Evolutionary conservation across 2,329 filamentous ascomycete genomes (phyloP), one percentile per base, ranked within the genome.

Genomic region (Teratosphaeria gauchensis): DNA sequence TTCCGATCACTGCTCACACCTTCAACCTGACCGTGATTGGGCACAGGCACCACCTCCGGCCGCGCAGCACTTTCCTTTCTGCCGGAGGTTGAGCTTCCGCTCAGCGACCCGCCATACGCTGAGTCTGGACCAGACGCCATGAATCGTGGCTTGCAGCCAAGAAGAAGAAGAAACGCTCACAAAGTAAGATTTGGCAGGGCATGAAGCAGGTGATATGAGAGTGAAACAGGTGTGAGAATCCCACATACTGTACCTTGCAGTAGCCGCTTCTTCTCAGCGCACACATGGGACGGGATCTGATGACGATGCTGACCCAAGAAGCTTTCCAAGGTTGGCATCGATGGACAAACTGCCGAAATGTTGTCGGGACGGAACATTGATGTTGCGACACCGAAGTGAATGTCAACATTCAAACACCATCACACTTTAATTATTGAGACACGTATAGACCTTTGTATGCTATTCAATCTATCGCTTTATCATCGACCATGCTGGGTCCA

Each of bases 21-120:
- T 31, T 62, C 57, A 30, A 69, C 61, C 38, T 68, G 64, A 4
- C 68, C 68, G 38, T 61, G 60, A 54, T 70, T 69, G 42, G 42
- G n/a, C 1, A 48, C 42, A 19, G 42, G 42, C 9, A 48, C 42
- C 9, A 48, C n/a, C 19, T 48, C n/a, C n/a, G 42, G 42, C 19
- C 42, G 42, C 19, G 42, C 42, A 48, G 42, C 42, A 21, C 42
- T 48, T 21, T 48, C 16, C 42, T 48, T 48, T 4, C 6, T 8
- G n/a, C 42, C 42, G 42, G 42, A 48, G 19, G 19, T 6, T 21
- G 42, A 21, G n/a, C 16, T 48, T 6, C 42, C 42, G n/a, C 19
- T 16, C 42, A 19, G 42, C 42, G 19, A 48, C 16, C 19, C 42
- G 42, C 42, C 42, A 21, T 48, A 48, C 1, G 42, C n/a, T 19